Conservation (phyloP, 495 filamentous ascomycete species). For the Acidiella bohemica region DNA sequence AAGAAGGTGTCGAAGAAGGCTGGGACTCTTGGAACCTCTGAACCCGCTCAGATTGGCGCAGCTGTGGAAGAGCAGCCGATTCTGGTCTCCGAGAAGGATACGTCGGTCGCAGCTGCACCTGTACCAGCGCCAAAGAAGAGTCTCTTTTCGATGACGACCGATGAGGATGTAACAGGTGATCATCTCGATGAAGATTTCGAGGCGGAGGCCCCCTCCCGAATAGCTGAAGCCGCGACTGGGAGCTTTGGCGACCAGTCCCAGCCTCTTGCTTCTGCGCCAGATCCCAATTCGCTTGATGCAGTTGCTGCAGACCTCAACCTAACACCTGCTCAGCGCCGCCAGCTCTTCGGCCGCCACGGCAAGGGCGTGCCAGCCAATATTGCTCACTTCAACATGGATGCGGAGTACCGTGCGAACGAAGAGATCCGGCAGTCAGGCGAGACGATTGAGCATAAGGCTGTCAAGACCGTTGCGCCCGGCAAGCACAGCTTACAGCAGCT, state of each 20-base stretch:
- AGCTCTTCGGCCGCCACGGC: conserved; percentile 60
- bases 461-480: conserved; percentile 70
- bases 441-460: conserved; percentile 56
- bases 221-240: too few relatives aligned
- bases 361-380: conserved; percentile 34
- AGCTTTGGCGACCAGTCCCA: background rate
- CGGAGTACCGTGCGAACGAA: conserved; percentile 75
- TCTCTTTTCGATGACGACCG: conserved; percentile 44
- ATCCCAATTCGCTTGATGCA: conserved; percentile 37
- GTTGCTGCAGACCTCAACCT: conserved; percentile 66
- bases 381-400: conserved; percentile 71
- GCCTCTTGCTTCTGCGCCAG: conserved; percentile 19
- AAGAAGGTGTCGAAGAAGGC: conserved; percentile 26
- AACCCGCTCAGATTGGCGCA: background rate
- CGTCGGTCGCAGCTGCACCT: too few relatives aligned
- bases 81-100: conserved; percentile 27
- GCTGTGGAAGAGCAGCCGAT: conserved; percentile 14
- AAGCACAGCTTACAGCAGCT: conserved; percentile 81
- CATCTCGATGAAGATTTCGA: background rate
- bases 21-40: conserved; percentile 2
- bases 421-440: conserved; percentile 53
- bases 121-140: too few relatives aligned
- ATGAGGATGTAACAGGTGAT: conserved; percentile 15
- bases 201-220: background rate
- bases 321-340: conserved; percentile 55